These are phyloP conservation scores for Tolypocladium ovalisporum DNA, from an alignment of 2,329 filamentous ascomycete genomes.

Conservation along the genomic window DNA sequence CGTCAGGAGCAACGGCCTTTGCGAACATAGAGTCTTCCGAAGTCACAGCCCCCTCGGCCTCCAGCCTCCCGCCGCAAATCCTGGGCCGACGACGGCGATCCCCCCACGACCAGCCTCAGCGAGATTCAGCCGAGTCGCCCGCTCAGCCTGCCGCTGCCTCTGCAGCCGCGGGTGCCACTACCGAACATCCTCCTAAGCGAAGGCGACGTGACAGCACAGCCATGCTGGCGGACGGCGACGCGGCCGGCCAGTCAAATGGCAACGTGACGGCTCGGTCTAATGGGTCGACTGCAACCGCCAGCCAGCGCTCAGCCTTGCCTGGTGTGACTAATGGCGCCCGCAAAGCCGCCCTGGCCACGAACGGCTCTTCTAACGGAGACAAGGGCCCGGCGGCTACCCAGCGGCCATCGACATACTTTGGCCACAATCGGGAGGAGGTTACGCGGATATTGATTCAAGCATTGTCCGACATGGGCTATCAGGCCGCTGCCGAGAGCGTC, in stretches of 20 bases:
- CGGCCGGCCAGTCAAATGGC: constrained; percentile 43
- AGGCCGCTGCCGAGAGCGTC: constrained; percentile 61
- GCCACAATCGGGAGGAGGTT: constrained; percentile 86
- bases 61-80: constrained; percentile 23
- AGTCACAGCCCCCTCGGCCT: constrained; percentile 12
- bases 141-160: constrained; percentile 10
- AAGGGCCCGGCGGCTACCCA: constrained; percentile 8
- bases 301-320: constrained; percentile 10
- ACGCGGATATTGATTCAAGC: constrained; percentile 89
- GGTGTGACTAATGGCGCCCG: constrained; percentile 34
- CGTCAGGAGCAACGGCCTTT: constrained; percentile 17
- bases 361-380: constrained; percentile 38
- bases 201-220: constrained; percentile 45
- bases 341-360: constrained; percentile 35
- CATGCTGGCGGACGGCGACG: constrained; percentile 54
- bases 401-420: constrained; percentile 48
- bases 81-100: constrained; percentile 46
- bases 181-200: constrained; percentile 24
- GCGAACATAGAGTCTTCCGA: constrained; percentile 30
- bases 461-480: constrained; percentile 78
- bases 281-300: constrained; percentile 27
- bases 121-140: constrained; percentile 12
- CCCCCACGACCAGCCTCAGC: constrained; percentile 25
- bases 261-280: constrained; percentile 26
- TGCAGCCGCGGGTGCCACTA: constrained; percentile 4